Evolutionary conservation across 1,284 basidiomycete species (phyloP).

Genomic region (Malassezia arunalokei): DNA sequence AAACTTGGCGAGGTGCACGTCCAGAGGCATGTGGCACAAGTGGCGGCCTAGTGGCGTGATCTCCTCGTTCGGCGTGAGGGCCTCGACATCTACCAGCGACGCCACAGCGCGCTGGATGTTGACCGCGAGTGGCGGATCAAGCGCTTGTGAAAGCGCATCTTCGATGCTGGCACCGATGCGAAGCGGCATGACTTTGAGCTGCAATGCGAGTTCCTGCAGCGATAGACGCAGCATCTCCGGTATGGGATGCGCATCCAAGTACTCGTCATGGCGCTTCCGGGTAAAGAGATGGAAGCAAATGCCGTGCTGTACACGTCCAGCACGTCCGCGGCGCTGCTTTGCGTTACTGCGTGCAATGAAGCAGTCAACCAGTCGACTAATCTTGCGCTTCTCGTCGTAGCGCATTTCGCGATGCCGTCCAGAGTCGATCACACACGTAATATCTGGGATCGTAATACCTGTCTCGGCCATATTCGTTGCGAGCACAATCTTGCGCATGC

Average conservation of each 20-base stretch:
- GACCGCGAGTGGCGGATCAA: conserved; percentile 74
- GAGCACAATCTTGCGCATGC: conserved; percentile 80
- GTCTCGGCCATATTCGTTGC: conserved; percentile 66
- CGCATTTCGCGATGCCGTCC: conserved; percentile 62
- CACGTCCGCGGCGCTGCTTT: conserved; percentile 76
- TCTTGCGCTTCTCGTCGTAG: conserved; percentile 94
- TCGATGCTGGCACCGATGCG: conserved; percentile 71
- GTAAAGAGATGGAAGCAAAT: conserved; percentile 95
- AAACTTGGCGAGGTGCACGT: conserved; percentile 93
- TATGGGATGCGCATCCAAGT: conserved; percentile 74
- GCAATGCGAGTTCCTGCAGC: conserved; percentile 80
- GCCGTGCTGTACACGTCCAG: conserved; percentile 81
- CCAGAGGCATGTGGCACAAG: conserved; percentile 81
- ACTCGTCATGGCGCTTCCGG: conserved; percentile 66
- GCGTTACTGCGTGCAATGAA: conserved; percentile 90
- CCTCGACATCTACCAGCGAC: conserved; percentile 79
- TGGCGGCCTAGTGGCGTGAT: conserved; percentile 89
- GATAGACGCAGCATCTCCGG: conserved; percentile 94
- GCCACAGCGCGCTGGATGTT: conserved; percentile 87
- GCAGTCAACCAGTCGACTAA: conserved; percentile 81
- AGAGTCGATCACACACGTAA: conserved; percentile 91
- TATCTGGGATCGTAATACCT: conserved; percentile 94
- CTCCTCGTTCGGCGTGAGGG: conserved; percentile 71
- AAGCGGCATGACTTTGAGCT: conserved; percentile 93
- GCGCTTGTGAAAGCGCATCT: conserved; percentile 70